Evolutionary conservation across 192 early-diverging fungal species (phyloP).

Genomic region (Linnemannia hyalina): DNA sequence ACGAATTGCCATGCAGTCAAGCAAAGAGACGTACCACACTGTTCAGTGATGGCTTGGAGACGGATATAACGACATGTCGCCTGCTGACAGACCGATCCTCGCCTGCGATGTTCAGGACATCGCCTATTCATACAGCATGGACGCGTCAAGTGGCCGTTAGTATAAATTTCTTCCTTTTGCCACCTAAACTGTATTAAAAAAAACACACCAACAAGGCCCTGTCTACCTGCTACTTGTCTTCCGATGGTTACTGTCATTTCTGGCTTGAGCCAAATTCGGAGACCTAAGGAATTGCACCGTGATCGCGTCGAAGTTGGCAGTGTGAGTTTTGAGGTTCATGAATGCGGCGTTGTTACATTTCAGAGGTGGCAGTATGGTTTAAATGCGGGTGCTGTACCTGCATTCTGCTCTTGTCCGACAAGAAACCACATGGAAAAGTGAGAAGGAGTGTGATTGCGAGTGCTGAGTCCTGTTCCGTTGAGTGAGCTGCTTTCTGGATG

Average conservation of each 20-base stretch:
- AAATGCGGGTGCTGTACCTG: conserved; percentile 7
- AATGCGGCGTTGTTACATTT: background rate
- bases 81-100: conserved; percentile 37
- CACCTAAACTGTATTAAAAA: background rate
- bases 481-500: background rate
- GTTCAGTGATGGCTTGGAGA: conserved; percentile 27
- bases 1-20: no score
- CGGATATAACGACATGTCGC: conserved; percentile 32
- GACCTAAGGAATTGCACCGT: background rate
- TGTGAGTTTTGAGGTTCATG: background rate
- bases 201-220: no score
- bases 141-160: background rate
- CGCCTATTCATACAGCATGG: conserved; percentile 1
- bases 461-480: background rate
- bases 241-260: conserved; percentile 46
- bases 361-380: background rate
- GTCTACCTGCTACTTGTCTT: conserved; percentile 23
- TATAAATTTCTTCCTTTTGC: background rate
- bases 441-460: background rate
- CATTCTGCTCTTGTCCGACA: conserved; percentile 24
- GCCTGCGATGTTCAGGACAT: conserved; percentile 20
- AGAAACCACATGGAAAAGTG: conserved; percentile 42
- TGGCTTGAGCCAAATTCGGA: conserved; percentile 52
- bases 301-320: background rate
- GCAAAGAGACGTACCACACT: conserved; percentile 25